Base-by-base conservation (phyloP, 768 basidiomycete species). In the Boletus rufocinnamomeus region DNA sequence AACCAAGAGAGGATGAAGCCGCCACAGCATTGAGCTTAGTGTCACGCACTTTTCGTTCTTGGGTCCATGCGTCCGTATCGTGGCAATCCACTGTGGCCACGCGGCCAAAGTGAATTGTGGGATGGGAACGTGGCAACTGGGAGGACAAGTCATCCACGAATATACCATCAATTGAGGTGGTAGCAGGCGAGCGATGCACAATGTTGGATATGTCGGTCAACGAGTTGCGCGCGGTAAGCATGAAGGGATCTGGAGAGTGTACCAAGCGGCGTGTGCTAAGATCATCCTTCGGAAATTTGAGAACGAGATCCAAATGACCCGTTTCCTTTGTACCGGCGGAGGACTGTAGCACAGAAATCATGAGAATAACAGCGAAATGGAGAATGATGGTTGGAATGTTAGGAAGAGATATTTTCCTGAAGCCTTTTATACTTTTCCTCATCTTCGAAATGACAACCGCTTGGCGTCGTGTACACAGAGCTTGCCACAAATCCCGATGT, bases 21-120 rank as follows among this genome's bases (percentile, higher is more conserved):
- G 40, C 51, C 40, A 52, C 60, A 59, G 51, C 60, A 55, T 43
- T 44, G 44, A 48, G 27, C 46, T 52, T 51, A 23, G 44, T 57
- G 59, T 63, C 60, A 44, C 55, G 62, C 38, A 41, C 44, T 35
- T 54, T 46, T 27, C 43, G 37, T 52, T 59, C 56, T 25, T 38
- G 51, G 14, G 46, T 11, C 60, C 73, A 74, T 58, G 71, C 52
- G 56, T 60, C 58, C 32, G 32, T 63, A 59, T 71, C 71, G 69
- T 73, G 73, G 71, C 52, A 13, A 52, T 49, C 48, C 52, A 44
- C 50, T 37, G 48, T 34, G 34, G 59, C 66, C 71, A 68, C 58
- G 68, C 63, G 63, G 41, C 50, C 19, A 32, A 46, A 11, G 55
- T 66, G 64, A 59, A 53, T 46, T 50, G 50, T 52, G 28, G 54